Conservation (phyloP, 73 alveolate species). For the Urostyla sp. region DNA sequence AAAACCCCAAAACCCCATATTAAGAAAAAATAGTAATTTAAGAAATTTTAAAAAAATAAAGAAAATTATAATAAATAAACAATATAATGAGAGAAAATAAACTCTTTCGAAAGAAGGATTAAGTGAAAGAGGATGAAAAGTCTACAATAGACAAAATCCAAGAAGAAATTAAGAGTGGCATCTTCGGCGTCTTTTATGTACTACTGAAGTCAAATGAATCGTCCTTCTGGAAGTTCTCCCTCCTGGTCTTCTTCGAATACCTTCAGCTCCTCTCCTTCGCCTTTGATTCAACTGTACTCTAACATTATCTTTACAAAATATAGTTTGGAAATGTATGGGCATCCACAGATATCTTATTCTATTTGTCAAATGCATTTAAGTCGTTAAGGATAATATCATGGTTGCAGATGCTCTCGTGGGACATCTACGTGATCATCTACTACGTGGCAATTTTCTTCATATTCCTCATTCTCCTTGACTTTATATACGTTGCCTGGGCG, state of each 20-base stretch:
- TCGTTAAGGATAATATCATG: constrained; percentile 50
- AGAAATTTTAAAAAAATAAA: too few relatives aligned
- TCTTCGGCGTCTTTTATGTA: constrained; percentile 60
- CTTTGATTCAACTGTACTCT: constrained; percentile 51
- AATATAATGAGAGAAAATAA: constrained; percentile 46
- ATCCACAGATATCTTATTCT: background rate
- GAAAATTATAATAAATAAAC: background rate
- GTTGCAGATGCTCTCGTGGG: constrained; percentile 55
- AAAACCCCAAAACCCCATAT: too few relatives aligned
- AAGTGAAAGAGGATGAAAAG: constrained; percentile 55
- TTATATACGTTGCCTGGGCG: constrained; percentile 51
- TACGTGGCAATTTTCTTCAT: constrained; percentile 54
- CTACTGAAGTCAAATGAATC: constrained; percentile 56
- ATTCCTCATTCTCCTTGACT: constrained; percentile 49
- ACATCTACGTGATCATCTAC: constrained; percentile 32
- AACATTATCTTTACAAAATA: background rate
- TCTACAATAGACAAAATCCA: constrained; percentile 52
- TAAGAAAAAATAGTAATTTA: too few relatives aligned
- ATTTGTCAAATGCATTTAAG: constrained; percentile 33
- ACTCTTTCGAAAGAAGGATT: constrained; percentile 1
- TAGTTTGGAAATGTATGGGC: constrained; percentile 49
- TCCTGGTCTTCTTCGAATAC: constrained; percentile 46
- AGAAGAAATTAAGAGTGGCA: constrained; percentile 49
- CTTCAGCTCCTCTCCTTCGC: constrained; percentile 60
- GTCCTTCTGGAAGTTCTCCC: constrained; percentile 55